These are phyloP conservation scores for Termitomyces sp. DNA, from an alignment of 768 basidiomycete species.

Conservation along the genomic window DNA sequence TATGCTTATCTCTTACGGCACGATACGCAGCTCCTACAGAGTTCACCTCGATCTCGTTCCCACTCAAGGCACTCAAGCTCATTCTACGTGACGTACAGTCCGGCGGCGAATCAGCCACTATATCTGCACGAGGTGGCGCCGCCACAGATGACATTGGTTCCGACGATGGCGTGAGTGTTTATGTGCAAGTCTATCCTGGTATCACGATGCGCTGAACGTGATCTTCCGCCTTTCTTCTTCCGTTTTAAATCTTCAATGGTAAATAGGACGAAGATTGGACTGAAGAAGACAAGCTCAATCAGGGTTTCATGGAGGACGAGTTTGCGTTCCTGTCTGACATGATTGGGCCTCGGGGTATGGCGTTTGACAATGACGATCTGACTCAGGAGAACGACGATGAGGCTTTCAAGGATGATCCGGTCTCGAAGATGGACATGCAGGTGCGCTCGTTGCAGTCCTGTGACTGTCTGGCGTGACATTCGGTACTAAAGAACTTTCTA, in stretches of 20 bases:
- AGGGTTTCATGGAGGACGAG: constrained; percentile 65
- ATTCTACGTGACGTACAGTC: constrained; percentile 81
- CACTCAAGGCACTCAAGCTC: constrained; percentile 88
- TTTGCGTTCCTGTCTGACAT: constrained; percentile 82
- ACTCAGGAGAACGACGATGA: constrained; percentile 77
- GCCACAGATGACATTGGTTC: constrained; percentile 55
- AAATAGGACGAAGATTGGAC: constrained; percentile 87
- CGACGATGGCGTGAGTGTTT: constrained; percentile 68
- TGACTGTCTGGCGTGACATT: background rate
- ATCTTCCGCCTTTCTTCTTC: background rate
- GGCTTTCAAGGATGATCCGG: constrained; percentile 81
- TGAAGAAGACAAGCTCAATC: constrained; percentile 73
- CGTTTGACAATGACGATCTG: constrained; percentile 77
- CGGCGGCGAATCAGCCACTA: constrained; percentile 68
- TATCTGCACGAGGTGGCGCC: constrained; percentile 45
- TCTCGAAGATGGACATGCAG: constrained; percentile 84
- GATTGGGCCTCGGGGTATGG: constrained; percentile 68
- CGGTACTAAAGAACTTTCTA: background rate
- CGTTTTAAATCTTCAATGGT: background rate
- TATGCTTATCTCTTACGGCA: constrained; percentile 4
- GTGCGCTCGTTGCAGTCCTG: constrained; percentile 22
- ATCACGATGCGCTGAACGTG: constrained; percentile 5
- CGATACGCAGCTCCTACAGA: constrained; percentile 68
- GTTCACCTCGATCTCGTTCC: constrained; percentile 85
- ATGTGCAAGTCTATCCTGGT: background rate